Base-by-base conservation (phyloP, 768 basidiomycete genomes). In the Hysterangium stoloniferum region DNA sequence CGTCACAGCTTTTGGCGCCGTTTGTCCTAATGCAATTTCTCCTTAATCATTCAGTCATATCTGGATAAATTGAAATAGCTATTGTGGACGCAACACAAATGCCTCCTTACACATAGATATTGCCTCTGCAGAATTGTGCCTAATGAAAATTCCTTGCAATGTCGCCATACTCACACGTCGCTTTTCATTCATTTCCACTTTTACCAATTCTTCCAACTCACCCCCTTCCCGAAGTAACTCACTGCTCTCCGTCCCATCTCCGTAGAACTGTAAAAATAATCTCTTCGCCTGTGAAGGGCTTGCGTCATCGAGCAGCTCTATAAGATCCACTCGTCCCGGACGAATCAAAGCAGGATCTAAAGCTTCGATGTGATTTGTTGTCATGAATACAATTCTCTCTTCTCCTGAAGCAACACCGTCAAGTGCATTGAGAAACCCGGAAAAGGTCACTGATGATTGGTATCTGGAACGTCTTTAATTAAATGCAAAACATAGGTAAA, bases 361-460 rank as follows among this genome's bases (percentile, higher is more conserved):
- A 55, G 74, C 76, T 53, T 87, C 81, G 48, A 88, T 64, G 59
- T 98, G 96, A 65, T 99, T 99, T n/a, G 96, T 98, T 0, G 96
- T 99, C 84, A 99, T 88, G 69, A 99, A 99, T 31, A 99, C 80
- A 62, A 99, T 84, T n/a, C 96, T 83, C 60, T 96, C 93, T 68
- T 97, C 94, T 35, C 93, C 91, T 9, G 95, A 96, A 4, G 92
- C 95, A 25, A 99, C 95, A 15, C 96, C 96, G 61, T 99, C 96
- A 2, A 99, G 73, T 12, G 94, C 93, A 59, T 99, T 99, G 36
- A 99, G 71, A 62, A 98, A 89, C 24, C 96, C 96, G 6, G 95
- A 97, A 69, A 99, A 98, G 3, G 96, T 98, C 31, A 99, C 85
- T 11, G 87, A 86, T 0, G 92, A 93, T 67, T 94, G 92, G 63